Percentiles rank a stretch among this genome's conserved stretches.
Conservation (phyloP, 306 rosid species). For the Gillenia trifoliata region DNA sequence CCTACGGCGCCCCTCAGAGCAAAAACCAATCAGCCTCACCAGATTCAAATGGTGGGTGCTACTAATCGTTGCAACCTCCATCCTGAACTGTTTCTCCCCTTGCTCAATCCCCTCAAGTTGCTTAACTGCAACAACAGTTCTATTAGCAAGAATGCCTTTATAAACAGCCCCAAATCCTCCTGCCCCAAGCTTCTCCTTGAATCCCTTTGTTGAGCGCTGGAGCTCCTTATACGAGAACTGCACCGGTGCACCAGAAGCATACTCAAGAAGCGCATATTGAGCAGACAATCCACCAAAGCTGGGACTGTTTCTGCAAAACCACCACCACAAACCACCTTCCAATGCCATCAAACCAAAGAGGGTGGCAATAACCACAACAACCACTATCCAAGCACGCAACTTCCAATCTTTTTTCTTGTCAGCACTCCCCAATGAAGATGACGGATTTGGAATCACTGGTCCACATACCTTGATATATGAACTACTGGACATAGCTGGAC, state of each 20-base stretch:
- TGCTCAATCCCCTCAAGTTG: constrained; percentile 83
- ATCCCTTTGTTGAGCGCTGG: constrained; percentile 65
- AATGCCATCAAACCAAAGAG: constrained; percentile 44
- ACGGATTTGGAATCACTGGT: constrained; percentile 33
- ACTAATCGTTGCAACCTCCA: constrained; percentile 84
- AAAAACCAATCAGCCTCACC: constrained; percentile 82
- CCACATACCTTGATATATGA: constrained; percentile 61
- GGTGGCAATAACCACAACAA: constrained; percentile 44
- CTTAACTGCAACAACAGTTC: constrained; percentile 75
- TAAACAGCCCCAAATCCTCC: constrained; percentile 91
- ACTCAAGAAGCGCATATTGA: constrained; percentile 86
- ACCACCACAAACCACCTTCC: constrained; percentile 74
- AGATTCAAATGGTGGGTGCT: constrained; percentile 90
- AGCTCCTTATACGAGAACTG: constrained; percentile 81
- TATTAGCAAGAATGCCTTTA: constrained; percentile 57
- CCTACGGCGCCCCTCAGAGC: constrained; percentile 84
- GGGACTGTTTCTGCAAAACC: constrained; percentile 58
- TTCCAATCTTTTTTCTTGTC: constrained; percentile 25
- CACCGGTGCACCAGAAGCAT: constrained; percentile 90
- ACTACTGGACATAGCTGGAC: constrained; percentile 52
- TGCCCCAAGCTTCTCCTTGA: constrained; percentile 85
- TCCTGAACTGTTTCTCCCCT: constrained; percentile 85
- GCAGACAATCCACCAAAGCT: constrained; percentile 57
- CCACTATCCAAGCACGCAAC: constrained; percentile 46
- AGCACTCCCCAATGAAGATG: constrained; percentile 15